phyloP scores from a whole-genome alignment of 2,329 filamentous ascomycete species.

The Fusarium austroafricanum region DNA sequence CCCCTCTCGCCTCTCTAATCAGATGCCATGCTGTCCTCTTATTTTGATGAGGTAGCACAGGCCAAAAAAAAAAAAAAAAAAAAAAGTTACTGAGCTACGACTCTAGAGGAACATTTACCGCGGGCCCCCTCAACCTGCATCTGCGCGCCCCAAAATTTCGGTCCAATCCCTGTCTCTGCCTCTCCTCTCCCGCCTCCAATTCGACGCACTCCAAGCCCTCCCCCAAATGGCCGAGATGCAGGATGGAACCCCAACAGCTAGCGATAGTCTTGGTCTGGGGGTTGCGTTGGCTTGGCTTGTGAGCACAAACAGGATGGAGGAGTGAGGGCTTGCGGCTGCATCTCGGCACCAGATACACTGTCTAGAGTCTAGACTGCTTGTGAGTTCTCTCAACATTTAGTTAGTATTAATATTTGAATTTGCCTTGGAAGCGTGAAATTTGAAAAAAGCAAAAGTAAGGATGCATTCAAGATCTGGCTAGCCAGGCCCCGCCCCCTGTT shows the following conservation, averaged over 20 bases:
- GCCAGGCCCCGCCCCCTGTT: not conserved
- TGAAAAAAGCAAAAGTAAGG: slow-evolving; percentile 2
- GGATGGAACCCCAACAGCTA: slow-evolving; percentile 33
- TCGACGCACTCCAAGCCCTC: slow-evolving; percentile 28
- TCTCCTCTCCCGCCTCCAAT: slow-evolving; percentile 29
- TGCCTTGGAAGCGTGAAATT: slow-evolving; percentile 1
- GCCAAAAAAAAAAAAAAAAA: slow-evolving; percentile 6
- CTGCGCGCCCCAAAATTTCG: slow-evolving; percentile 39
- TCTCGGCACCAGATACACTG: slow-evolving; percentile 14
- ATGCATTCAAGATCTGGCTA: slow-evolving; percentile 5
- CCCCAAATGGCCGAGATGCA: slow-evolving; percentile 34
- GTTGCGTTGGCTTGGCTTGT: slow-evolving; percentile 22
- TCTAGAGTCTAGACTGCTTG: not conserved
- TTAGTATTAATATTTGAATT: not conserved
- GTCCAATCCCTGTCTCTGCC: slow-evolving; percentile 27
- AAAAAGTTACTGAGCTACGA: slow-evolving; percentile 21
- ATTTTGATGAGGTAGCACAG: slow-evolving; percentile 37
- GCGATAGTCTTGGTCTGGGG: slow-evolving; percentile 24
- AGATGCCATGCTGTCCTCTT: slow-evolving; percentile 30
- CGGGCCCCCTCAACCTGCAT: slow-evolving; percentile 34
- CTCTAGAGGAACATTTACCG: slow-evolving; percentile 36
- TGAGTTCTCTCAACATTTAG: slow-evolving; percentile 4
- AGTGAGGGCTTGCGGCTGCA: slow-evolving; percentile 22
- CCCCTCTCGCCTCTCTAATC: not conserved
- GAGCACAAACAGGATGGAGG: slow-evolving; percentile 4